Evolutionary conservation across 805 yeast species (phyloP).

Genomic region (Wickerhamomyces queroliae): DNA sequence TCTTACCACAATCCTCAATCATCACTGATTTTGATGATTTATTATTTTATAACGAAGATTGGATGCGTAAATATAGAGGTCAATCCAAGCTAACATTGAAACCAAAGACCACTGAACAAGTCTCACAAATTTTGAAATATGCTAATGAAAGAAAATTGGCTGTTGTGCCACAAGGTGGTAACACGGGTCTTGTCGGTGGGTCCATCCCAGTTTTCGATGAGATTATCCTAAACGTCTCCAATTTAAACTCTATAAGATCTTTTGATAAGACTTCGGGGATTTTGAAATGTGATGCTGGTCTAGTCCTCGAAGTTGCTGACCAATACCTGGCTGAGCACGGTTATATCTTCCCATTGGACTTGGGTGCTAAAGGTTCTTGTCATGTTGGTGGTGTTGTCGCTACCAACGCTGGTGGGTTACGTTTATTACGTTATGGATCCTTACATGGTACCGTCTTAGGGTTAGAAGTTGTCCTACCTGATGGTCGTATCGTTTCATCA

Average conservation of each 20-base stretch:
- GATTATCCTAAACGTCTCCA: constrained; percentile 63
- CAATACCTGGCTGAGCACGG: constrained; percentile 71
- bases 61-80: constrained; percentile 94
- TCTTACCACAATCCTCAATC: constrained; percentile 46
- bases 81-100: constrained; percentile 74
- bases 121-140: constrained; percentile 68
- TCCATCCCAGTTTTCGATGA: constrained; percentile 91
- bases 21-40: constrained; percentile 59
- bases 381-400: constrained; percentile 94
- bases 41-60: constrained; percentile 75
- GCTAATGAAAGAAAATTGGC: constrained; percentile 77
- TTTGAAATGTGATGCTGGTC: constrained; percentile 85
- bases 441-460: constrained; percentile 91
- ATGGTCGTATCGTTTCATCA: constrained; percentile 76
- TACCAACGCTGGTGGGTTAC: constrained; percentile 93
- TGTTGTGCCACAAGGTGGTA: constrained; percentile 95
- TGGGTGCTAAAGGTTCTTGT: constrained; percentile 97
- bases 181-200: constrained; percentile 95
- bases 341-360: constrained; percentile 85
- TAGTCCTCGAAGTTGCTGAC: constrained; percentile 83
- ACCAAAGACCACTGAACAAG: constrained; percentile 77
- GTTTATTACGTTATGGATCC: constrained; percentile 84
- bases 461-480: constrained; percentile 86
- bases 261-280: constrained; percentile 84
- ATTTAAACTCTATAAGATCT: constrained; percentile 70